phyloP scores from a whole-genome alignment of 2,329 filamentous ascomycete genomes.

The Exserohilum rostratum region DNA sequence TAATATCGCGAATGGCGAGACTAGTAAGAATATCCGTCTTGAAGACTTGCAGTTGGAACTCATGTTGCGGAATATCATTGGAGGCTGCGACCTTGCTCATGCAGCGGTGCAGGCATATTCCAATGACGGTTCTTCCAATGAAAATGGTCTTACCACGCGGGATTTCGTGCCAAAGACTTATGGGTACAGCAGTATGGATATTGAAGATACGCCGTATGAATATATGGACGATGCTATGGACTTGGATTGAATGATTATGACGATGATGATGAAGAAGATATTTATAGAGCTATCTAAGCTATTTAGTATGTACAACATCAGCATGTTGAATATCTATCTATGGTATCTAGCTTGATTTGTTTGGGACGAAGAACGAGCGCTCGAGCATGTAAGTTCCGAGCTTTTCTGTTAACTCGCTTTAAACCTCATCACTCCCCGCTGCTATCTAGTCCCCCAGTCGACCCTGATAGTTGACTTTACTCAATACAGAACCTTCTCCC shows the following conservation, averaged over 20 bases:
- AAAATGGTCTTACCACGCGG: slow-evolving; percentile 19
- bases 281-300: no score
- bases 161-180: slow-evolving; percentile 29
- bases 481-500: neutral
- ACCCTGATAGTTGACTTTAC: no score
- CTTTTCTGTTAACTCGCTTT: neutral
- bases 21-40: slow-evolving; percentile 51
- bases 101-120: slow-evolving; percentile 39
- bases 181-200: slow-evolving; percentile 14
- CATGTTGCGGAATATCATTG: slow-evolving; percentile 64
- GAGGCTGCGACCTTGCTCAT: slow-evolving; percentile 65
- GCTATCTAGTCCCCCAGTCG: no score
- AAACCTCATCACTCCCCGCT: no score
- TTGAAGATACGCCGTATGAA: slow-evolving; percentile 36
- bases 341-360: neutral
- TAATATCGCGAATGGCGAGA: slow-evolving; percentile 18
- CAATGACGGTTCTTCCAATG: slow-evolving; percentile 7
- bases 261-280: no score
- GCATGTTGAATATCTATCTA: neutral
- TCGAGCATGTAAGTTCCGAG: neutral
- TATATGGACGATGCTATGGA: slow-evolving; percentile 48
- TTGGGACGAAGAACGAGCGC: neutral
- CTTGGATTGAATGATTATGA: slow-evolving; percentile 26
- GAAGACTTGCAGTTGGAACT: slow-evolving; percentile 66
- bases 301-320: no score